Percentiles rank a stretch among this genome's conserved stretches.
phyloP scores from a whole-genome alignment of 805 yeast species.

The Candida taoyuanica region DNA sequence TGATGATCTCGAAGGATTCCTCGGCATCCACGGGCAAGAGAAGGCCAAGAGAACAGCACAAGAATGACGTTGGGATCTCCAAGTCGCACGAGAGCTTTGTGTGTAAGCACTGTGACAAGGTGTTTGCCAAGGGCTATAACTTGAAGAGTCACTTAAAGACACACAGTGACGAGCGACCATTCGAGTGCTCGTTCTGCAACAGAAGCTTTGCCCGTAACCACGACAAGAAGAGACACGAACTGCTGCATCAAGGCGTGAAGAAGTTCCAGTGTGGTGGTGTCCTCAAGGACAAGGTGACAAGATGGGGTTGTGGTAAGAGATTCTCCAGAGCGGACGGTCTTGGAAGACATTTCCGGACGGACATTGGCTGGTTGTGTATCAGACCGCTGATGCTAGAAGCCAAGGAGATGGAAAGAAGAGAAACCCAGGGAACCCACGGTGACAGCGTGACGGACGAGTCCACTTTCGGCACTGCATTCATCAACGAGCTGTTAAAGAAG shows the following conservation, averaged over 20 bases:
- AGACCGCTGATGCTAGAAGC: conserved; percentile 60
- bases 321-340: conserved; percentile 78
- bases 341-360: conserved; percentile 71
- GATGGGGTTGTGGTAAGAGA: conserved; percentile 72
- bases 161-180: conserved; percentile 72
- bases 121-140: conserved; percentile 76
- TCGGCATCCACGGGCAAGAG: conserved; percentile 12
- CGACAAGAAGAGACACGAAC: conserved; percentile 72
- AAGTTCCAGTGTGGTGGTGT: conserved; percentile 63
- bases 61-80: neutral
- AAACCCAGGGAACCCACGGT: conserved; percentile 1
- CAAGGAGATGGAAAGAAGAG: conserved; percentile 12
- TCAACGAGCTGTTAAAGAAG: conserved; percentile 14
- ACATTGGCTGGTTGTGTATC: conserved; percentile 67
- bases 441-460: conserved; percentile 3
- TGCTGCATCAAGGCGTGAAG: conserved; percentile 68
- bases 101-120: conserved; percentile 69
- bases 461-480: conserved; percentile 9
- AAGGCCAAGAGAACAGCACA: conserved; percentile 5
- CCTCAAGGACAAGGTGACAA: conserved; percentile 49
- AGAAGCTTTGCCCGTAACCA: conserved; percentile 74
- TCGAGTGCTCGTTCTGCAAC: conserved; percentile 56
- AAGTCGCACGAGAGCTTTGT: conserved; percentile 19
- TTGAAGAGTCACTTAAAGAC: conserved; percentile 75
- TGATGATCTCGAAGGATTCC: conserved; percentile 6